Evolutionary conservation across 2,329 filamentous ascomycete genomes (phyloP).

Genomic region (Aspergillus felis): DNA sequence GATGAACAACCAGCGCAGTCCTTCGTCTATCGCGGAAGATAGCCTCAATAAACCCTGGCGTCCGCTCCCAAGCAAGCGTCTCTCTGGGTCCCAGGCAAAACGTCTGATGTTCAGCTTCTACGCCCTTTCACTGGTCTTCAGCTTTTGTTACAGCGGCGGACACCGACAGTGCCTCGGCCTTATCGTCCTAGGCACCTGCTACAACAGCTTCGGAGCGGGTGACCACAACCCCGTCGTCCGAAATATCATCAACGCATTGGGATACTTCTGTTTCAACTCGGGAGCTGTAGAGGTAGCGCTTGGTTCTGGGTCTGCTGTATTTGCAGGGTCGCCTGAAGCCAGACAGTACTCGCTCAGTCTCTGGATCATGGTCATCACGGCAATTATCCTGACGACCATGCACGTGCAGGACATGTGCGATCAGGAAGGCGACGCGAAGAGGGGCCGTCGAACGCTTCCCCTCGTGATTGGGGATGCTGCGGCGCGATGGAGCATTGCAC

Average conservation of each 20-base stretch:
- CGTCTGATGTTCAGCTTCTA: constrained; percentile 10
- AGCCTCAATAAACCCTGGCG: constrained; percentile 40
- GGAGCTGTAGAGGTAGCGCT: neutral
- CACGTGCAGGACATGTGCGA: constrained; percentile 39
- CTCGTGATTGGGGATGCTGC: neutral
- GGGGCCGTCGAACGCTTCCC: constrained; percentile 15
- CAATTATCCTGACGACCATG: constrained; percentile 32
- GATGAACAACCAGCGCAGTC: constrained; percentile 38
- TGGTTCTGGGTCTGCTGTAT: neutral
- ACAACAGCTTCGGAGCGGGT: neutral
- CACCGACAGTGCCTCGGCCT: neutral
- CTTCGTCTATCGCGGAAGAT: constrained; percentile 36
- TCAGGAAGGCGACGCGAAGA: constrained; percentile 24
- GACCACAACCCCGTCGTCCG: neutral
- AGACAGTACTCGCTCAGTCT: neutral
- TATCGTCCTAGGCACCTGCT: neutral
- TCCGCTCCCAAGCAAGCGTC: constrained; percentile 23
- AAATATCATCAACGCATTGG: neutral
- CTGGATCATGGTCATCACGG: constrained; percentile 12
- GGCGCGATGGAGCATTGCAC: neutral
- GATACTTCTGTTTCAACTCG: neutral
- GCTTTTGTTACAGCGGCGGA: constrained; percentile 4
- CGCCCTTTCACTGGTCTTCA: neutral
- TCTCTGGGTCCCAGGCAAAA: constrained; percentile 14
- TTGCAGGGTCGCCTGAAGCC: neutral